A percentile compares a stretch with the other conserved stretches of the same genome.
Evolutionary conservation across 202 grass and related monocot genomes (phyloP).

Genomic region (Sporobolus alterniflorus): DNA sequence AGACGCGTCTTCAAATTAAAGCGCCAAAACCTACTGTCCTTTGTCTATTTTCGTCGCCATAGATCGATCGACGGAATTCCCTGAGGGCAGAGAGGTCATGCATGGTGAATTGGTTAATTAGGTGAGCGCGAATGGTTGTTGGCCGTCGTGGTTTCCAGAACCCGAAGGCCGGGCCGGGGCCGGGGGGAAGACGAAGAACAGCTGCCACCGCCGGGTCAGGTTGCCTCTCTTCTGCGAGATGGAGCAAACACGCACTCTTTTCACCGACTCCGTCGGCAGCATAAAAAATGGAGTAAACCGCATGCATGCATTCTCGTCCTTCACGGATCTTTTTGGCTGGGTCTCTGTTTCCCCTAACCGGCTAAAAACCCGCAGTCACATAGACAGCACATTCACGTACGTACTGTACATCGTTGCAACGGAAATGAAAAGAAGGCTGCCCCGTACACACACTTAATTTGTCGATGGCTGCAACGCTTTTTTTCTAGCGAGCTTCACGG

Average conservation of each 20-base stretch:
- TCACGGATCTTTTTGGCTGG: background rate
- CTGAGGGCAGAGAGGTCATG: too few species aligned
- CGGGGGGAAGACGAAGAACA: too few species aligned
- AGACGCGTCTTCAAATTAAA: background rate
- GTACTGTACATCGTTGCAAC: background rate
- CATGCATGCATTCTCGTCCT: background rate
- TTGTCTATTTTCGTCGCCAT: too few species aligned
- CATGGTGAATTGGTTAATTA: too few species aligned
- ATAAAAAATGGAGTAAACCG: background rate
- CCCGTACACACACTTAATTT: background rate
- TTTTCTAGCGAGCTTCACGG: background rate
- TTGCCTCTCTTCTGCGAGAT: background rate
- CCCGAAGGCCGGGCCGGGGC: too few species aligned
- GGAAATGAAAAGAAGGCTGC: background rate
- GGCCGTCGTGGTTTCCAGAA: too few species aligned
- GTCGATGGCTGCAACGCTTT: background rate
- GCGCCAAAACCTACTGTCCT: too few species aligned
- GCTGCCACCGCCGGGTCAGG: too few species aligned
- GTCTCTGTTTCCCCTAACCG: constrained; percentile 38
- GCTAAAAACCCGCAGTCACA: too few species aligned
- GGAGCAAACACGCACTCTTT: background rate
- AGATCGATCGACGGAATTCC: too few species aligned
- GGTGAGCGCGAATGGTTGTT: too few species aligned
- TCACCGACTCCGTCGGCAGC: constrained; percentile 22
- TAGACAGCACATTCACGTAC: background rate